Evolutionary conservation across 2,329 filamentous ascomycete genomes (phyloP), one percentile per base, ranked within the genome.

Genomic region (Aspergillus carbonarius): DNA sequence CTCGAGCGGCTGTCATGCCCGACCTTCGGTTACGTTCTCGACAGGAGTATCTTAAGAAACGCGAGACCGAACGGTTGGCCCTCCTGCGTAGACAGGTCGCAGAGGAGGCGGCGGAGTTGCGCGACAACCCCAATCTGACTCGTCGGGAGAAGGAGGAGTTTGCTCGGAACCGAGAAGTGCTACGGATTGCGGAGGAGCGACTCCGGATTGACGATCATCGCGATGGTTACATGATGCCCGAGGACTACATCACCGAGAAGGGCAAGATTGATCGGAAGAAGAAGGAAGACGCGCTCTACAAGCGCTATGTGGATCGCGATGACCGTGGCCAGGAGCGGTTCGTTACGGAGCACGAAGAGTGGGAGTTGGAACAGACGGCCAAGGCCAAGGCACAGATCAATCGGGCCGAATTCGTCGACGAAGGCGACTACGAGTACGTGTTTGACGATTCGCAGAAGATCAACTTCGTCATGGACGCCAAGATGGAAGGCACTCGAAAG

Each of bases 191-290:
- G 1, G 91, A 97, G 76, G 92, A 96, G 72, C 84, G 93, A 20
- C 79, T 93, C 56, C 85, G 85, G 44, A 96, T 99, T 63, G 93
- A 98, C 71, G 93, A 98, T 66, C 88, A 96, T 73, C 85, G 88
- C 18, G 93, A 97, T 78, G 93, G 93, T 2, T 99, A 98, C 76
- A 84, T 88, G 64, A 88, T 99, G 79, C 95, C 93, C 0, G 93
- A 97, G 63, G 92, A 97, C 72, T 96, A 96, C 71, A 93, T 96
- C 62, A 96, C 91, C 0, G 92, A 96, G 72, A 93, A 93, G 76
- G 92, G 92, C 20, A 95, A 96, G 70, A 88, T 96, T 62, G 90
- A 96, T 71, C 83, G 84, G 66, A 92, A 90, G 72, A 90, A 90
- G 72, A 98, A 98, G 73, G 86, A 95, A 63, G 91, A 96, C 23